Evolutionary conservation across 176 grass and related monocot species (phyloP), one percentile per base, ranked within the genome.

Genomic region (bread wheat (Triticum aestivum)): DNA sequence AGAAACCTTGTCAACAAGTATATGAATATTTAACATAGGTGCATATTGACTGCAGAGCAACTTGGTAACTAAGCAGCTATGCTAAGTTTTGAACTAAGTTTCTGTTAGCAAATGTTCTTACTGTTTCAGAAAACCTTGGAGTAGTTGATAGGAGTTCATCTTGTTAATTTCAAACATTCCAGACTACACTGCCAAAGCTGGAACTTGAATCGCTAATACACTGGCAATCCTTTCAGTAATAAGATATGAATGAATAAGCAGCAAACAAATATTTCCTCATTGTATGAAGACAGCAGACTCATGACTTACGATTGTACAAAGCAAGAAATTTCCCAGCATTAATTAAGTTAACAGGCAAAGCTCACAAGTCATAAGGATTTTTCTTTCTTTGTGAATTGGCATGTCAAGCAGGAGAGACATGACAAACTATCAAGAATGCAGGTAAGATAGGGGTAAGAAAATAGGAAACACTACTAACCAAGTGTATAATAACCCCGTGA

Each of bases 1-100:
- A 80, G 62, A 80, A 65, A 80, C 61, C 24, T 73, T 73, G 12
- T 73, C 21, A 73, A 45, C n/a, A 45, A 73, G n/a, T 52, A 73
- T 45, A 44, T 73, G 37, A 80, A 27, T 80, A 65, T 79, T n/a
- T 45, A 44, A 5, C 9, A 14, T 44, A 44, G 21, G n/a, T 39
- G 35, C 21, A 41, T n/a, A 41, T 39, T 71, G 35, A 71, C 35
- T 41, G 9, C 18, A 71, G 35, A 71, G 11, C 11, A 58, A 23
- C 35, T 12, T 71, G 35, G 20, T 39, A 37, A 41, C 20, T 39
- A 41, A 71, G 21, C 18, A 11, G 20, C 6, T 73, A 47, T 29
- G 41, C 71, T 47, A 74, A 47, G 70, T 44, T 24, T 23, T 10
- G 27, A 79, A 18, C 58, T 18, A 11, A 44, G 23, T 11, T 45